These are phyloP conservation scores for Liriodendron chinense DNA, from an alignment of 164 flowering plant species.

Conservation along the genomic window DNA sequence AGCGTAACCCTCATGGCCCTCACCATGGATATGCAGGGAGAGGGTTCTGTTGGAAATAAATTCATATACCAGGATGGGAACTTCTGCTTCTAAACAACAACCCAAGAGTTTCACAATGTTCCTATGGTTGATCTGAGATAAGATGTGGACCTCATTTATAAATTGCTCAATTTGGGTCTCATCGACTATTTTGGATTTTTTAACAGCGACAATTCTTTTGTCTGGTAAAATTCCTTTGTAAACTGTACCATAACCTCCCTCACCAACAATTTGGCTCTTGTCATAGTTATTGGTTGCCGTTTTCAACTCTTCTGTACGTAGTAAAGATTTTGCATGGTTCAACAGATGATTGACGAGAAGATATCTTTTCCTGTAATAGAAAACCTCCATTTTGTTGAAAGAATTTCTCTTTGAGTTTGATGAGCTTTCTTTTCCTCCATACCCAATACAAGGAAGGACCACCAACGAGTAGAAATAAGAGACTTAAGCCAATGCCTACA, in stretches of 20 bases:
- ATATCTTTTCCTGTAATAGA: no score
- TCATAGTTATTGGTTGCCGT: slow-evolving; percentile 16
- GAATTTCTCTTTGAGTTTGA: slow-evolving; percentile 5
- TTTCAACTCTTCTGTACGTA: slow-evolving; percentile 13
- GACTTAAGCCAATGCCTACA: not conserved
- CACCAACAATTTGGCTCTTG: slow-evolving; percentile 9
- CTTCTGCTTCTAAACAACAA: slow-evolving; percentile 1
- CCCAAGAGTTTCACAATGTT: slow-evolving; percentile 9
- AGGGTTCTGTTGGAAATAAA: slow-evolving; percentile 3
- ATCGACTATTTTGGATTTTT: slow-evolving; percentile 12
- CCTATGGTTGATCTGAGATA: slow-evolving; percentile 6
- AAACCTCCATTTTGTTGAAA: not conserved
- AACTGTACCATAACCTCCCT: slow-evolving; percentile 23
- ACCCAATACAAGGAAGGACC: slow-evolving; percentile 1
- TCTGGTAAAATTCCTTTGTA: slow-evolving; percentile 19
- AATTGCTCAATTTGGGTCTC: slow-evolving; percentile 5
- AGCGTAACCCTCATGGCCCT: not conserved
- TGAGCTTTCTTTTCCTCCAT: slow-evolving; percentile 7
- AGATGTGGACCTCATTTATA: slow-evolving; percentile 3
- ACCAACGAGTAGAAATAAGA: slow-evolving; percentile 1
- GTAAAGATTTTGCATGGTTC: not conserved
- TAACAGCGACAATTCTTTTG: slow-evolving; percentile 16
- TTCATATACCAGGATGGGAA: slow-evolving; percentile 7
- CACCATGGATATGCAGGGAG: not conserved
- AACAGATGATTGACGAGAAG: no score